Conservation (phyloP, 1,284 basidiomycete genomes). For the Ustanciosporium gigantosporum region DNA sequence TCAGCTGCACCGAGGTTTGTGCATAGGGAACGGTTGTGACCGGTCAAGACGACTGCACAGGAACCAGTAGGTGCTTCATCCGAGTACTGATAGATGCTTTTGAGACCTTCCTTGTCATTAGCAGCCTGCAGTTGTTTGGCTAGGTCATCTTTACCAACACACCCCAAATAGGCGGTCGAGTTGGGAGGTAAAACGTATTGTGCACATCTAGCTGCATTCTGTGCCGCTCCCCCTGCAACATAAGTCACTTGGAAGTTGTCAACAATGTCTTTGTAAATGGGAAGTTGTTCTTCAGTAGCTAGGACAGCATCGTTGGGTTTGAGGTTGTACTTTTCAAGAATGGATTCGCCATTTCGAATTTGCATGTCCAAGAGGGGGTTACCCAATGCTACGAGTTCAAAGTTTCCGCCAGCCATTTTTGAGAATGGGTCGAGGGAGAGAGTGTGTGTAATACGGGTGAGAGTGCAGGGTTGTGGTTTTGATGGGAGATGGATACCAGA, state of each 20-base stretch:
- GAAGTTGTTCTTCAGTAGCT: constrained; percentile 81
- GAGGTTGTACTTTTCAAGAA: constrained; percentile 87
- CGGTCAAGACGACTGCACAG: constrained; percentile 93
- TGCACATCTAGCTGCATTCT: constrained; percentile 93
- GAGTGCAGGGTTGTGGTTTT: not conserved
- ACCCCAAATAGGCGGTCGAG: constrained; percentile 92
- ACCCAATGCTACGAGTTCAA: constrained; percentile 59
- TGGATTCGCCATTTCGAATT: constrained; percentile 71
- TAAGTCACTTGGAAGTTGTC: constrained; percentile 80
- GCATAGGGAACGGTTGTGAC: constrained; percentile 89
- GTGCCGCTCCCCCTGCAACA: constrained; percentile 94
- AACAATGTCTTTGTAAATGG: constrained; percentile 79
- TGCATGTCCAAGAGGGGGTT: constrained; percentile 63
- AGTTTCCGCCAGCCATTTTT: constrained; percentile 45
- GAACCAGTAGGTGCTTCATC: constrained; percentile 88
- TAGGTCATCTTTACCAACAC: constrained; percentile 88
- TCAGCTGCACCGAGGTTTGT: constrained; percentile 89
- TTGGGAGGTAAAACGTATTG: constrained; percentile 72
- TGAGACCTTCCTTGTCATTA: constrained; percentile 89
- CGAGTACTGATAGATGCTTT: constrained; percentile 85
- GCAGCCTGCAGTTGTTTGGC: constrained; percentile 87
- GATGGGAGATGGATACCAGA: too few species aligned
- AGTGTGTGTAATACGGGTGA: too few species aligned
- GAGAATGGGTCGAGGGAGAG: too few species aligned
- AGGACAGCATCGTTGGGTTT: constrained; percentile 96